Percentiles rank a stretch among this genome's conserved stretches.
Conservation (phyloP, 2,329 filamentous ascomycete species). For the Triangularia verruculosa region DNA sequence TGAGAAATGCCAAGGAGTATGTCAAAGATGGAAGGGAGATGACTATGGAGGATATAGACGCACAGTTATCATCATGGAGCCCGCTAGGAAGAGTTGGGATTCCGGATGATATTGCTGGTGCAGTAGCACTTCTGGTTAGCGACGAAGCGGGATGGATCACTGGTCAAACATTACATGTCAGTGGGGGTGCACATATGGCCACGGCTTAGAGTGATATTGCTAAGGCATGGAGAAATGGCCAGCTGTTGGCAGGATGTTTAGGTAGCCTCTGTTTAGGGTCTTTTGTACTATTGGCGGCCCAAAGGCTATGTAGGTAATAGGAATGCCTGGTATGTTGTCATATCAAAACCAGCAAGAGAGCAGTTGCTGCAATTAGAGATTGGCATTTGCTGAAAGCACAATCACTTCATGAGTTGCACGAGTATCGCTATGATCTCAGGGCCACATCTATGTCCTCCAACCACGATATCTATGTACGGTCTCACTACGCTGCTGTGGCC, state of each 20-base stretch:
- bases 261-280: background rate
- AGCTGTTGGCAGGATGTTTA: background rate
- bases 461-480: too few species aligned
- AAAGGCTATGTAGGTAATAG: too few species aligned
- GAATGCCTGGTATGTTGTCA: background rate
- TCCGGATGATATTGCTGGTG: constrained; percentile 7
- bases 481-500: too few species aligned
- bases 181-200: constrained; percentile 10
- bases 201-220: background rate
- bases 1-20: constrained; percentile 1
- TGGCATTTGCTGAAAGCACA: too few species aligned
- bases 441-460: too few species aligned
- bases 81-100: constrained; percentile 3
- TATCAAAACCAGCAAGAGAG: background rate
- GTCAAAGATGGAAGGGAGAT: background rate
- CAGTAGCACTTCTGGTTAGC: constrained; percentile 4
- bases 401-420: background rate
- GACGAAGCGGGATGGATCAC: constrained; percentile 9
- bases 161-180: constrained; percentile 10
- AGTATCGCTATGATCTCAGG: too few species aligned
- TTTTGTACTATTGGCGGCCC: too few species aligned
- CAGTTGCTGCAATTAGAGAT: too few species aligned
- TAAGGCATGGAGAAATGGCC: background rate
- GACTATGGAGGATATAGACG: background rate
- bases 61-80: constrained; percentile 1